Evolutionary conservation across 768 basidiomycete species (phyloP).

Genomic region (Lactarius trivialis): DNA sequence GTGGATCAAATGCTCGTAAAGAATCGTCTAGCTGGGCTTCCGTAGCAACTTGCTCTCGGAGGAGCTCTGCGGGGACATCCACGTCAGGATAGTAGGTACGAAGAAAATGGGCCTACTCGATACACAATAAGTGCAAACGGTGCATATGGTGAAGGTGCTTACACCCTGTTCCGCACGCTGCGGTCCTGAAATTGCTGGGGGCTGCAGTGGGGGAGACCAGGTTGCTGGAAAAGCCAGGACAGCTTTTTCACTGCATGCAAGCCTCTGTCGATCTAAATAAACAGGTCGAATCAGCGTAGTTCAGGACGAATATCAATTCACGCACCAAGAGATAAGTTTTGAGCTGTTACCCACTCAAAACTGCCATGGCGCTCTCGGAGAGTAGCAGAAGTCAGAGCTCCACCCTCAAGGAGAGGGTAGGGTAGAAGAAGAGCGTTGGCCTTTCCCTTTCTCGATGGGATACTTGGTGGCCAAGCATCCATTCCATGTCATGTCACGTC

Average conservation of each 20-base stretch:
- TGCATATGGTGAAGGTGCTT: conserved; percentile 22
- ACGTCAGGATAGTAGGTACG: conserved; percentile 66
- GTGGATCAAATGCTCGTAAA: conserved; percentile 49
- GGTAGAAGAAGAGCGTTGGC: conserved; percentile 26
- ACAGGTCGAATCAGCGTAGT: conserved; percentile 11
- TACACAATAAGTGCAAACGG: conserved; percentile 1
- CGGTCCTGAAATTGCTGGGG: conserved; percentile 32
- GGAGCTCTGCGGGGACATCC: conserved; percentile 63
- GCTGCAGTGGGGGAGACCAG: conserved; percentile 32
- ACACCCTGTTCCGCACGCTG: conserved; percentile 65
- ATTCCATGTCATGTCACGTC: conserved; percentile 15
- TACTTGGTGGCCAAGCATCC: conserved; percentile 13
- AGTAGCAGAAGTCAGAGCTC: conserved; percentile 46
- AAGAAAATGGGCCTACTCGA: conserved; percentile 60
- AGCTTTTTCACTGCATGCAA: conserved; percentile 25
- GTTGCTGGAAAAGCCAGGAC: conserved; percentile 55
- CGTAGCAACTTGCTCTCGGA: conserved; percentile 47
- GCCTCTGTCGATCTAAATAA: conserved; percentile 30
- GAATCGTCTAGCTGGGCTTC: conserved; percentile 35
- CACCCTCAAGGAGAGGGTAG: conserved; percentile 44
- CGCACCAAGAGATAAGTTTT: conserved; percentile 21
- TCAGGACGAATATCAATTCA: background rate
- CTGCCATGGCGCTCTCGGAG: conserved; percentile 39
- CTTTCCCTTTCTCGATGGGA: conserved; percentile 21
- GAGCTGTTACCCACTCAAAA: conserved; percentile 48